Conservation (phyloP, 108 stramenopile genomes). For the Stephanodiscus triporus region DNA sequence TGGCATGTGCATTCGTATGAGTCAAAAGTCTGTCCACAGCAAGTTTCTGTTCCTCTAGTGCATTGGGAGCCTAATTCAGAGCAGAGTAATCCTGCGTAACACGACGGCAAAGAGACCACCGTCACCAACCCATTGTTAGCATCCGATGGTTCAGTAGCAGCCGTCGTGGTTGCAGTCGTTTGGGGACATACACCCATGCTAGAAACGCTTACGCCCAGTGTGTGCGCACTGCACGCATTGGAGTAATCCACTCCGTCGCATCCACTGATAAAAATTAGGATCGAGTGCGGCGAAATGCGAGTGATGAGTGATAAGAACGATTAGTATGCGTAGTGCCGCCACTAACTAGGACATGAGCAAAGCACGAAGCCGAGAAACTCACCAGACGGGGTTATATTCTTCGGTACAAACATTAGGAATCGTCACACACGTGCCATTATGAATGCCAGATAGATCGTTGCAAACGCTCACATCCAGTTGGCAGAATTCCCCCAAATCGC, state of each 20-base stretch:
- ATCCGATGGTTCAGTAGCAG: not conserved
- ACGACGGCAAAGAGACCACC: no score
- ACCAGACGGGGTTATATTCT: constrained; percentile 7
- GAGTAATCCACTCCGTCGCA: constrained; percentile 5
- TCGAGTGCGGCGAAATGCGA: not conserved
- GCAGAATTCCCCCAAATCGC: not conserved
- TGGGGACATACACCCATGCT: not conserved
- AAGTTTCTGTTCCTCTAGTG: no score
- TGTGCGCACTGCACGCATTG: not conserved
- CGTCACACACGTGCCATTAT: not conserved
- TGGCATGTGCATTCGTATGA: no score
- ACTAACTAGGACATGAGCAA: not conserved
- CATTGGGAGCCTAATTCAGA: no score
- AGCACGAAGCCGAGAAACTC: not conserved
- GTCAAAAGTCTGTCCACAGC: no score
- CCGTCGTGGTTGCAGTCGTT: not conserved
- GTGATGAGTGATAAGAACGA: not conserved
- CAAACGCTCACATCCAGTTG: constrained; percentile 6
- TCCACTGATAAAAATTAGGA: constrained; percentile 1
- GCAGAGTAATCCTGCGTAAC: no score
- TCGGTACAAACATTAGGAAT: not conserved
- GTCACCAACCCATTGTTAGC: no score
- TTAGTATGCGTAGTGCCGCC: not conserved
- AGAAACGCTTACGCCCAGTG: not conserved
- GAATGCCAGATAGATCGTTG: not conserved